Evolutionary conservation across 768 basidiomycete genomes (phyloP).

Genomic region (Boletus sensibilis): DNA sequence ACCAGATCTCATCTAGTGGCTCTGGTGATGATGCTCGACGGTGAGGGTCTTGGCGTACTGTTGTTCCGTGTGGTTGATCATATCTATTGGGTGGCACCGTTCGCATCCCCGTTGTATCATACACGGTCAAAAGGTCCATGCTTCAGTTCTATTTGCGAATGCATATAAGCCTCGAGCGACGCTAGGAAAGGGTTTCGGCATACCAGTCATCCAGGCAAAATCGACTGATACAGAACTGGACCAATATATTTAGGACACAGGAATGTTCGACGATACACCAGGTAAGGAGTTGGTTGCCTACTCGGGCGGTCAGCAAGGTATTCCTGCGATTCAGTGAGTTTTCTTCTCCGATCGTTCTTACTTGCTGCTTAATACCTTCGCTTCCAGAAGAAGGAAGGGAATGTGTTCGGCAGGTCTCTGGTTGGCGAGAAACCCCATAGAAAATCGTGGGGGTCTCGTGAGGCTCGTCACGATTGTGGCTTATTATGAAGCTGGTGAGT

Average conservation of each 20-base stretch:
- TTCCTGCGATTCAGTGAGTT: conserved; percentile 18
- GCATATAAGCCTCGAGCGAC: conserved; percentile 8
- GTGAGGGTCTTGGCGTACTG: too few relatives aligned
- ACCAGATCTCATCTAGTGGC: too few relatives aligned
- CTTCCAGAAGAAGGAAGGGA: conserved; percentile 8
- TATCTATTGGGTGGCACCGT: too few relatives aligned
- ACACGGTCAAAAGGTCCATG: too few relatives aligned
- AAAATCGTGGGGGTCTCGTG: neutral
- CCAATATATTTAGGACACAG: conserved; percentile 6
- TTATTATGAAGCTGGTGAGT: conserved; percentile 14
- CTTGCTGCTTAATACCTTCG: neutral
- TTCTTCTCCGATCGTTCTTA: neutral
- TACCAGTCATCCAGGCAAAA: neutral
- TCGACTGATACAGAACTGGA: neutral
- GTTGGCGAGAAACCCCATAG: conserved; percentile 1
- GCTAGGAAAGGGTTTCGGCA: conserved; percentile 12
- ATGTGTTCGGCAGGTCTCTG: neutral
- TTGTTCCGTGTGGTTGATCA: too few relatives aligned
- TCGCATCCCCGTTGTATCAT: conserved; percentile 4
- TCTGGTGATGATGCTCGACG: too few relatives aligned
- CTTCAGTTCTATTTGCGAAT: conserved; percentile 13
- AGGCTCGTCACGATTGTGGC: conserved; percentile 9
- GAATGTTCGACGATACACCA: conserved; percentile 9
- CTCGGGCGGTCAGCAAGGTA: conserved; percentile 7
- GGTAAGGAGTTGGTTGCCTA: conserved; percentile 1